These are phyloP conservation scores for Digitaria exilis DNA, from an alignment of 202 grass and related monocot species.

Conservation along the genomic window DNA sequence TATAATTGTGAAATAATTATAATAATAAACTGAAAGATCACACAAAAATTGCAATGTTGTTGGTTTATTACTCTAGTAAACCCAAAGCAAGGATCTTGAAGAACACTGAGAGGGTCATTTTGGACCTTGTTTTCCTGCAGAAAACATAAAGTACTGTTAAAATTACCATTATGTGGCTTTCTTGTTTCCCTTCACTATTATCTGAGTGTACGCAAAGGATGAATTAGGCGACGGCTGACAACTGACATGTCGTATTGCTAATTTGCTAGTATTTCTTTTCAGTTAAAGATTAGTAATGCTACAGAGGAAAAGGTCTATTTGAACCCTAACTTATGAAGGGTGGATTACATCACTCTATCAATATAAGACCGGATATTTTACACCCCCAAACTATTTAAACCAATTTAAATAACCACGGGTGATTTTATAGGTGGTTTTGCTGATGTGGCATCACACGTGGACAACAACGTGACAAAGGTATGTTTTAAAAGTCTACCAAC, in stretches of 20 bases:
- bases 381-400: too few relatives aligned
- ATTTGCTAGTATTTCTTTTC: background rate
- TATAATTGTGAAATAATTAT: background rate
- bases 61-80: slow-evolving; percentile 61
- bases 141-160: background rate
- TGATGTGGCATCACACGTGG: too few relatives aligned
- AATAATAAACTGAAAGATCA: background rate
- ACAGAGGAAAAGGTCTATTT: too few relatives aligned
- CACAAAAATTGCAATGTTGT: background rate
- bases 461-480: too few relatives aligned
- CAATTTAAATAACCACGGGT: too few relatives aligned
- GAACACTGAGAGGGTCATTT: slow-evolving; percentile 55
- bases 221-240: background rate
- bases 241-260: background rate
- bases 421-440: too few relatives aligned
- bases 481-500: too few relatives aligned
- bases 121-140: slow-evolving; percentile 62
- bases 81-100: slow-evolving; percentile 67
- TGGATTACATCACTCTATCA: too few relatives aligned
- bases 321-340: too few relatives aligned
- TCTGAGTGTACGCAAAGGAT: background rate
- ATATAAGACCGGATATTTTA: too few relatives aligned
- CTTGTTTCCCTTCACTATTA: background rate
- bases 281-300: background rate
- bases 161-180: too few relatives aligned